Evolutionary conservation across 805 yeast species (phyloP), one percentile per base, ranked within the genome.

Genomic region (Saccharomycopsis microspora): DNA sequence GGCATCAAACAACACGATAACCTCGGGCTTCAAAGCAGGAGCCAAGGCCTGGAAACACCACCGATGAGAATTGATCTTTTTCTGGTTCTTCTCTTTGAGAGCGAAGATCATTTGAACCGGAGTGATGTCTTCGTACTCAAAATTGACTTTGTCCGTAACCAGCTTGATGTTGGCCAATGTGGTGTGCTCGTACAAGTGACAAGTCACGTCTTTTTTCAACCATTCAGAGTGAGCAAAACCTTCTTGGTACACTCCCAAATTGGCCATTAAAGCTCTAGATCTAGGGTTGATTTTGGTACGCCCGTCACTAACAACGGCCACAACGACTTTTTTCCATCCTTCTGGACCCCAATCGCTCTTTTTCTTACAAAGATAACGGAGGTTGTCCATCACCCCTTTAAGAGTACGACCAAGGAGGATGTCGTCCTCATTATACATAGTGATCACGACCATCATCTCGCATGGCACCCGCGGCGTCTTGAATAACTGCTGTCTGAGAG

Each of bases 391-490:
- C 5, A 79, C 73, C 19, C 82, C 85, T 56, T 78, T 75, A 55
- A 79, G 64, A 4, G 84, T 78, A 36, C 82, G 64, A 0, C 82
- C 80, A 40, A 79, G 69, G 44, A 80, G 63, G 38, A 71, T 65
- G 60, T 78, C 82, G 62, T 79, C 83, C 60, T 79, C 85, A 57
- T 79, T 79, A 59, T 79, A 78, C 75, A 78, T 79, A 34, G 85
- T 79, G 51, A 79, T 61, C 29, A 80, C 80, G 45, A 79, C 68
- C 65, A 79, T 69, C 59, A 79, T 61, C 60, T 79, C 85, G 0
- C 84, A 78, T 46, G 71, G 69, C 35, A 83, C 69, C 29, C 53
- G 37, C 7, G 71, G 69, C 44, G 59, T 60, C 9, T 74, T 75
- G 58, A 76, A 76, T 57, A 76, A 76, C 19, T 69, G 67, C 3